Evolutionary conservation across 2,329 filamentous ascomycete genomes (phyloP).

Genomic region (Emergomyces pasteurianus): DNA sequence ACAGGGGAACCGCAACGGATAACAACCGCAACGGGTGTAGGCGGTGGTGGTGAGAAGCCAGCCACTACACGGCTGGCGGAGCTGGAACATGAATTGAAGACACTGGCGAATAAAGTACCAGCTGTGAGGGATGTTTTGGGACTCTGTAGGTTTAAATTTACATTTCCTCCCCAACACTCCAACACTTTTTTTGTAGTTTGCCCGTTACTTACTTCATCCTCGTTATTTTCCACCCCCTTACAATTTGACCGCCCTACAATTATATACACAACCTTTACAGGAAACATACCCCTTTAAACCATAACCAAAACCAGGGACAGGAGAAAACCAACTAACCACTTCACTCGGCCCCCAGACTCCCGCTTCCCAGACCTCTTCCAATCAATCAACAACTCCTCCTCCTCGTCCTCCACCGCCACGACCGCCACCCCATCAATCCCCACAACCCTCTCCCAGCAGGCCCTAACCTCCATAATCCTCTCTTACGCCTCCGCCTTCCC

Average conservation of each 20-base stretch:
- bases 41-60: constrained; percentile 5
- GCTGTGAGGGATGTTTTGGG: constrained; percentile 31
- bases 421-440: constrained; percentile 14
- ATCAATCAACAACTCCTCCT: constrained; percentile 14
- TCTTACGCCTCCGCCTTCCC: constrained; percentile 36
- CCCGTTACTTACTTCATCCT: constrained; percentile 7
- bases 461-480: constrained; percentile 31
- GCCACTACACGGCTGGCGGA: constrained; percentile 26
- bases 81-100: constrained; percentile 28
- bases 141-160: constrained; percentile 24
- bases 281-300: background rate
- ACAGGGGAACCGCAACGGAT: constrained; percentile 22
- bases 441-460: constrained; percentile 24
- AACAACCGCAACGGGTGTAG: constrained; percentile 2
- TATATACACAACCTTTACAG: background rate
- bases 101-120: constrained; percentile 26
- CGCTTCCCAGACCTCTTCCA: constrained; percentile 32
- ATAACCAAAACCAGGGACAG: background rate
- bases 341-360: constrained; percentile 19
- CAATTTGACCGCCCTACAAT: background rate
- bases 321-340: background rate
- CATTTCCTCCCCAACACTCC: constrained; percentile 7
- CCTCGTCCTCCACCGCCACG: constrained; percentile 12
- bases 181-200: constrained; percentile 9
- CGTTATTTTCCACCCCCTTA: constrained; percentile 7